Evolutionary conservation across 2,329 filamentous ascomycete species (phyloP).

Genomic region (Didymella glomerata): DNA sequence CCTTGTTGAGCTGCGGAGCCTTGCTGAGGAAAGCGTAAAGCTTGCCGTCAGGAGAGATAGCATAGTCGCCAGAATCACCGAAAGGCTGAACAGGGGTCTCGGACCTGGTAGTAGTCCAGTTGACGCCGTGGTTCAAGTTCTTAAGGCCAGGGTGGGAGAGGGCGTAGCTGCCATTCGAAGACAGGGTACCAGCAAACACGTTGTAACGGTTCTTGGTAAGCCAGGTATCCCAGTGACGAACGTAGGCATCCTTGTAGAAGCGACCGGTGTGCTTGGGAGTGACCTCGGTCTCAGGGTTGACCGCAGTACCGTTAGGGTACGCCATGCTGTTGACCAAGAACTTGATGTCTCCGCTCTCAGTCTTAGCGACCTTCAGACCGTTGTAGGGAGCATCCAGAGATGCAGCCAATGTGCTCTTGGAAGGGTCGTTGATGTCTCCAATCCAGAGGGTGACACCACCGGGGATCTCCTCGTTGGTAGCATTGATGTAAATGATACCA

Average conservation of each 20-base stretch:
- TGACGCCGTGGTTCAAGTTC: slow-evolving; percentile 70
- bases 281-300: slow-evolving; percentile 68
- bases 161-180: slow-evolving; percentile 38
- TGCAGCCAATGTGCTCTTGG: slow-evolving; percentile 43
- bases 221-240: slow-evolving; percentile 84
- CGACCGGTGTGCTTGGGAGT: slow-evolving; percentile 69
- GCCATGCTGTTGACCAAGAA: slow-evolving; percentile 67
- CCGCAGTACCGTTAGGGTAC: slow-evolving; percentile 73
- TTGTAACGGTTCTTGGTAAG: slow-evolving; percentile 73
- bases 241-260: slow-evolving; percentile 77
- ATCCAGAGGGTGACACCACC: slow-evolving; percentile 50
- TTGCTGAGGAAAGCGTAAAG: slow-evolving; percentile 73
- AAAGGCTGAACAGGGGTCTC: slow-evolving; percentile 79
- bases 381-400: slow-evolving; percentile 58
- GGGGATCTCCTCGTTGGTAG: slow-evolving; percentile 65
- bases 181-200: slow-evolving; percentile 75
- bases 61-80: slow-evolving; percentile 79
- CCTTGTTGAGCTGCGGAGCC: slow-evolving; percentile 74
- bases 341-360: slow-evolving; percentile 52
- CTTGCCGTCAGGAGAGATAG: slow-evolving; percentile 71
- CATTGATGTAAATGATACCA: slow-evolving; percentile 70
- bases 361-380: slow-evolving; percentile 59
- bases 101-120: slow-evolving; percentile 60
- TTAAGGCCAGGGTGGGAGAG: slow-evolving; percentile 49
- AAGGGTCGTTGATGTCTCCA: slow-evolving; percentile 42